Evolutionary conservation across 2,329 filamentous ascomycete genomes (phyloP), one percentile per base, ranked within the genome.

Genomic region (Calonectria ilicicola): DNA sequence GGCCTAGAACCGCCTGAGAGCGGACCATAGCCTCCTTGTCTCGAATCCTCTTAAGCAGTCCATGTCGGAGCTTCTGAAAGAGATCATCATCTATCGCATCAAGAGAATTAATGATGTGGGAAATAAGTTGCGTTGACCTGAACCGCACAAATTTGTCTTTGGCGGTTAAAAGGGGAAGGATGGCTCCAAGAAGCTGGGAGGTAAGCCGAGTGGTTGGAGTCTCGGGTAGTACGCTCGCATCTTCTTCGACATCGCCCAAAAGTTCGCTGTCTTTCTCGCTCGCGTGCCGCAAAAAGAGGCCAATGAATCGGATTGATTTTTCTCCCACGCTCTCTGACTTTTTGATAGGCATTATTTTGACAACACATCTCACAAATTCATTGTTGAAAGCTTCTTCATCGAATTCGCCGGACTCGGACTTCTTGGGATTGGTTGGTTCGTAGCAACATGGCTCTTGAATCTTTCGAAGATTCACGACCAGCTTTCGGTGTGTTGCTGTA

Each of bases 141-240:
- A 95, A 99, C 71, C 97, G 91, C 58, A 98, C 93, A 72, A 93
- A 93, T 84, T 98, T 98, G 84, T 99, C 97, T 84, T 98, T 98
- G 51, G 94, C 91, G 12, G 89, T 90, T 72, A 98, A 87, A n/a
- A 98, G 86, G 6, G 94, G 93, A 3, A 97, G 87, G 23, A 97
- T 85, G 8, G 92, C 89, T 66, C 91, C 91, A 80, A 98, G 90
- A 42, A 98, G 89, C 35, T 92, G 89, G 2, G 92, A 91, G 1
- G 92, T 94, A 27, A 98, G 90, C 63, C 96, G 92, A 27, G 93
- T 94, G 75, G 91, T 97, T 0, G 96, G 95, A 0, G 95, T 98
- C 80, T 98, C 95, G 3, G 92, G 91, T 82, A 96, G 90, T 67
- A 91, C 89, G 70, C 92, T 92, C 38, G 91, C 91, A 80, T 94